Evolutionary conservation across 495 filamentous ascomycete species (phyloP), one percentile per base, ranked within the genome.

Genomic region (Annulohypoxylon bovei): DNA sequence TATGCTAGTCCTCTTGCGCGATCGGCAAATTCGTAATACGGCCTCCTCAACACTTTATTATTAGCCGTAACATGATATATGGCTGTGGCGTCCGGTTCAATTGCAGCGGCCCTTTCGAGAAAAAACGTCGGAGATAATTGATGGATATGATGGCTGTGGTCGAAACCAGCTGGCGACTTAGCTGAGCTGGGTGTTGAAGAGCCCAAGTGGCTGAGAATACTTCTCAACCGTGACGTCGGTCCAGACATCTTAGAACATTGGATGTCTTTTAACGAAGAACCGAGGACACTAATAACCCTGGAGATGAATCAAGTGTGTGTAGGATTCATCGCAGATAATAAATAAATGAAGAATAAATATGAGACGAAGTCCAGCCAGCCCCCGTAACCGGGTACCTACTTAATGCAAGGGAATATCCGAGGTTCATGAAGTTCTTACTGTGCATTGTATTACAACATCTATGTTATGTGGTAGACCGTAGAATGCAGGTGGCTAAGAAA

Each of bases 41-140:
- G 88, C 56, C 94, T 84, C 23, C 91, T 84, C 6, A 99, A 83
- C 4, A 81, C 63, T 66, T 88, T 86, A 68, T 87, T 85, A 78
- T 95, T 95, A 58, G 92, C 87, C 0, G 93, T 97, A 54, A 92
- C 75, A 79, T 99, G 95, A 79, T 93, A 90, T 73, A 98, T 92
- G 49, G 95, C 95, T 75, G 88, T 85, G 39, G 92, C 94, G 74
- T 94, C 84, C 23, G 95, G 95, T 78, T 99, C 95, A 70, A 99
- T 94, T 37, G 85, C 83, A 4, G 95, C 95, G 27, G 95, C 95
- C 55, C 95, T 88, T 32, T 91, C 90, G 12, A 99, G 86, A 77
- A 97, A 98, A 79, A 87, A 89, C 1, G 96, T 99, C 0, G 95
- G 95, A 1, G 92, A 93, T 16, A 99, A 87, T 9, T 90, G 88